Conservation (phyloP, 2,329 filamentous ascomycete species). For the Trichoderma asperellum region DNA sequence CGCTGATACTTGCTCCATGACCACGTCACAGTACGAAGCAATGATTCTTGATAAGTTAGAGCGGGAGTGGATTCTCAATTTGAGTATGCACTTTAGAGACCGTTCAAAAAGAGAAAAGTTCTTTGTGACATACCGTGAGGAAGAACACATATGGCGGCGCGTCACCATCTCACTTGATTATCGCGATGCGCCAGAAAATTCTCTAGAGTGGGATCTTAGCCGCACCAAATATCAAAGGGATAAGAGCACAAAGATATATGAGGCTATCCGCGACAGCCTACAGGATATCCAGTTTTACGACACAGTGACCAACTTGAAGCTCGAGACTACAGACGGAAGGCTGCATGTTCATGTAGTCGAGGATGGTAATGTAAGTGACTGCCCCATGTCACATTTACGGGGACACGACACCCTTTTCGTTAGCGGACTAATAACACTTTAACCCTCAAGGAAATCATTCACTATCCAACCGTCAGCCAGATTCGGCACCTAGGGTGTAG, state of each 20-base stretch:
- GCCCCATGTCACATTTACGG: neutral
- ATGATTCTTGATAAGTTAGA: slow-evolving; percentile 82
- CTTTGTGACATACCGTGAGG: slow-evolving; percentile 91
- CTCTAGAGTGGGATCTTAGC: slow-evolving; percentile 82
- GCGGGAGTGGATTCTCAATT: slow-evolving; percentile 89
- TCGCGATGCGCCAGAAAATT: slow-evolving; percentile 75
- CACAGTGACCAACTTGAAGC: slow-evolving; percentile 92
- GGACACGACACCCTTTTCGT: neutral
- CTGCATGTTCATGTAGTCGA: slow-evolving; percentile 98
- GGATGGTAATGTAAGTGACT: slow-evolving; percentile 71
- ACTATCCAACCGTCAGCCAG: slow-evolving; percentile 74
- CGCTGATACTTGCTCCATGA: slow-evolving; percentile 53
- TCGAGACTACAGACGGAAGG: slow-evolving; percentile 84
- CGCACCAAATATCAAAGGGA: slow-evolving; percentile 82
- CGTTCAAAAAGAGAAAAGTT: slow-evolving; percentile 94
- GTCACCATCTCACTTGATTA: slow-evolving; percentile 96
- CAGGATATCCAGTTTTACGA: slow-evolving; percentile 95
- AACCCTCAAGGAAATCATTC: slow-evolving; percentile 74
- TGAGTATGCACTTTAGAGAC: slow-evolving; percentile 98
- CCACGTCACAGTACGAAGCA: slow-evolving; percentile 61
- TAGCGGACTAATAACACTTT: neutral
- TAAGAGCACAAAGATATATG: slow-evolving; percentile 91
- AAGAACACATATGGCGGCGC: slow-evolving; percentile 76
- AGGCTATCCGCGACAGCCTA: slow-evolving; percentile 89
- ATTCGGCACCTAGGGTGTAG: slow-evolving; percentile 73